phyloP scores from a whole-genome alignment of 108 stramenopile genomes.

The Conticribra guillardii region DNA sequence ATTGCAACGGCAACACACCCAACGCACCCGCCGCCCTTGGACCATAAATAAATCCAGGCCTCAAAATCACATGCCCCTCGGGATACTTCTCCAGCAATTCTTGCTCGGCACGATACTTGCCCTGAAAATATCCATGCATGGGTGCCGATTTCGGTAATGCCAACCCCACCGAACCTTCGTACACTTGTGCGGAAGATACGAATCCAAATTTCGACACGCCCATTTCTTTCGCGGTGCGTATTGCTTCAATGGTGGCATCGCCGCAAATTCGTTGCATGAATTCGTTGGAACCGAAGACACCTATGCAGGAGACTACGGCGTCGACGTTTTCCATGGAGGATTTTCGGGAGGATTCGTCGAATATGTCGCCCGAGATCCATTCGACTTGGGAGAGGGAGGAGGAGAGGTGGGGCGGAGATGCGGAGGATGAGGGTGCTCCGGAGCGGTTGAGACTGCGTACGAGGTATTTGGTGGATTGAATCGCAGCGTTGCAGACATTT shows the following conservation, averaged over 20 bases:
- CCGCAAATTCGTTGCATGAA: slow-evolving; percentile 75
- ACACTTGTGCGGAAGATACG: slow-evolving; percentile 69
- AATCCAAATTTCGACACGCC: slow-evolving; percentile 64
- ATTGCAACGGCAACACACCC: slow-evolving; percentile 43
- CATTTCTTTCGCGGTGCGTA: slow-evolving; percentile 50
- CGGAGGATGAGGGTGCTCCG: slow-evolving; percentile 45
- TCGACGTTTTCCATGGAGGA: slow-evolving; percentile 55
- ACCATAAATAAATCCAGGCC: slow-evolving; percentile 79
- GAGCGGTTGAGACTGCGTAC: slow-evolving; percentile 69
- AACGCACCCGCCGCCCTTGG: slow-evolving; percentile 34
- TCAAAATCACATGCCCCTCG: slow-evolving; percentile 58
- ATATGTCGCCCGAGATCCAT: slow-evolving; percentile 68
- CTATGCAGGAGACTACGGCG: slow-evolving; percentile 67
- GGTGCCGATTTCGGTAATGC: slow-evolving; percentile 50
- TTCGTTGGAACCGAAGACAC: slow-evolving; percentile 76
- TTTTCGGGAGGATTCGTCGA: slow-evolving; percentile 43
- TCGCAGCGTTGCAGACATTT: slow-evolving; percentile 64
- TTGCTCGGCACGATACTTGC: slow-evolving; percentile 72
- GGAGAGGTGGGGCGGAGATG: slow-evolving; percentile 17
- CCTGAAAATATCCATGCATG: slow-evolving; percentile 72
- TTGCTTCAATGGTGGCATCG: slow-evolving; percentile 74
- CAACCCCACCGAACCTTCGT: slow-evolving; percentile 35
- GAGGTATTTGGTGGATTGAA: slow-evolving; percentile 36
- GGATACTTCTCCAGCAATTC: slow-evolving; percentile 52
- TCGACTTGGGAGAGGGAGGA: slow-evolving; percentile 47